phyloP scores from a whole-genome alignment of 441 rosid species.

The Eruca vesicaria region DNA sequence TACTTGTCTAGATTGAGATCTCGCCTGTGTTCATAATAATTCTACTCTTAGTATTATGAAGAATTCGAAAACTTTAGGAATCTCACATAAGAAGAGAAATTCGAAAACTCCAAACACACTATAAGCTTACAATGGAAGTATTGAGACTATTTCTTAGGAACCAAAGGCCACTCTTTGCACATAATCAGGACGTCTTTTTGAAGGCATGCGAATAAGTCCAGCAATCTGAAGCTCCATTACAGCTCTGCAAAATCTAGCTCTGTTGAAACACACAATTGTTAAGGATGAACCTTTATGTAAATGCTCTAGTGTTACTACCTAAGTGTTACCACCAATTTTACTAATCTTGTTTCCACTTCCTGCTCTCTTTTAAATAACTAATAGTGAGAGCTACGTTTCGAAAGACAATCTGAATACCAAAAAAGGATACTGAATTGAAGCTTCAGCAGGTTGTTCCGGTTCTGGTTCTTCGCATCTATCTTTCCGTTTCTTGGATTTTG shows the following conservation, averaged over 20 bases:
- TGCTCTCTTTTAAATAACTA: not conserved
- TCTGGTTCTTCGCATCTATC: conserved; percentile 40
- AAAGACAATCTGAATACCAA: conserved; percentile 6
- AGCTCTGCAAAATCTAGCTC: conserved; percentile 90
- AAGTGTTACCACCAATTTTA: not conserved
- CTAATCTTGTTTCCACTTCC: conserved; percentile 2
- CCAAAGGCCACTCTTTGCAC: conserved; percentile 91
- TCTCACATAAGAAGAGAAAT: too few relatives aligned
- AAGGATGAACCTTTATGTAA: conserved; percentile 41
- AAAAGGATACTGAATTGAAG: conserved; percentile 84
- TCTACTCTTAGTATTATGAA: too few relatives aligned
- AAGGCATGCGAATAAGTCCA: conserved; percentile 87
- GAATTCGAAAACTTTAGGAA: too few relatives aligned
- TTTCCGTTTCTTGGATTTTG: conserved; percentile 60
- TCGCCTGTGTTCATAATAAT: not conserved
- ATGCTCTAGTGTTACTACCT: too few relatives aligned
- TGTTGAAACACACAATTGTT: conserved; percentile 40
- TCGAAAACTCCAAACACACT: too few relatives aligned
- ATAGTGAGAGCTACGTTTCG: not conserved
- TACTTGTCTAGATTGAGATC: not conserved
- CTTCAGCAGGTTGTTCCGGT: conserved; percentile 56
- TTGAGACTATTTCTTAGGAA: conserved; percentile 35
- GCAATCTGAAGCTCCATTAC: conserved; percentile 87
- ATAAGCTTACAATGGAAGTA: conserved; percentile 6
- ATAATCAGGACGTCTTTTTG: conserved; percentile 83